Evolutionary conservation across 2,329 filamentous ascomycete genomes (phyloP), one percentile per base, ranked within the genome.

Genomic region (Microdochium nivale): DNA sequence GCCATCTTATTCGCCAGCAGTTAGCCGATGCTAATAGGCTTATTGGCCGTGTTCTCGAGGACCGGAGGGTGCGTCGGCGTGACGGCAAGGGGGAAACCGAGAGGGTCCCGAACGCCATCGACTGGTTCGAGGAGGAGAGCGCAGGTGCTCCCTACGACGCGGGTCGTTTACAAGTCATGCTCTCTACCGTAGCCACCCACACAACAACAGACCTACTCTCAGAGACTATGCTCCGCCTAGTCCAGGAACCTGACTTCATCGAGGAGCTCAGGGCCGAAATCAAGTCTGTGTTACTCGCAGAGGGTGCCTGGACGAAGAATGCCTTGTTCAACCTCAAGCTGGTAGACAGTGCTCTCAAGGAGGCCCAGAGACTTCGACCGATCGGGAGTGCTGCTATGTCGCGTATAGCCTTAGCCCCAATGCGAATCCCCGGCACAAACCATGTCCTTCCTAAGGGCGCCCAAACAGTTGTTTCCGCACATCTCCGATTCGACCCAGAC

Each of bases 361-460:
- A n/a, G n/a, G n/a, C n/a, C n/a, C n/a, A n/a, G n/a, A n/a, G n/a
- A n/a, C n/a, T n/a, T n/a, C n/a, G 60, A 53, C 65, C 69, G 30
- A 60, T 72, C 51, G 69, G 72, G 53, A 70, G 67, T 53, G 71
- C 72, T 52, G 43, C 72, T 47, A 72, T 71, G 53, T 70, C 72
- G 55, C 64, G 64, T 14, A 61, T 67, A 50, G 57, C 69, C 21
- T 11, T 65, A 3, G 58, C 54, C 2, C 68, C 69, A 1, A 56
- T 65, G 25, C 25, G 47, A 2, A 7, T 52, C 7, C 62, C 54
- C 25, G 59, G 60, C 11, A 66, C 66, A 63, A 57, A 62, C 49
- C 64, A 63, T 2, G 64, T 60, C 52, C n/a, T n/a, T n/a, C n/a
- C n/a, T n/a, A n/a, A n/a, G n/a, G n/a, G n/a, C n/a, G n/a, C n/a